Percentiles rank a stretch among this genome's conserved stretches.
Conservation (phyloP, 176 grass and related monocot species). For the Oropetium thomaeum region DNA sequence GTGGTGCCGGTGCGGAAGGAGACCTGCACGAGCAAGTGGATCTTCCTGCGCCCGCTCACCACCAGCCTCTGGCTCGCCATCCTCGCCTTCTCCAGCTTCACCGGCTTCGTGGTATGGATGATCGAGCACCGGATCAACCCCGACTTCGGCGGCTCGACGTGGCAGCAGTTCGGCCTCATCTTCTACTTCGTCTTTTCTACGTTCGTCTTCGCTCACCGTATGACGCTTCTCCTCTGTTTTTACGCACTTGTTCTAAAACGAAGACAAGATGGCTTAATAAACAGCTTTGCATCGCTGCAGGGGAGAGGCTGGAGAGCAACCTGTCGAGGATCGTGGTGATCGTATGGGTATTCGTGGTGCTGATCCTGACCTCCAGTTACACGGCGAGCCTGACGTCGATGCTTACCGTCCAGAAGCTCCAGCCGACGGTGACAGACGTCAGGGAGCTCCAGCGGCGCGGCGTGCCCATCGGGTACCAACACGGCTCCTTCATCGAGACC, state of each 20-base stretch:
- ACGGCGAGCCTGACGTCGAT: conserved; percentile 80
- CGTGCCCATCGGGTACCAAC: conserved; percentile 56
- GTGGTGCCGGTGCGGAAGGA: conserved; percentile 47
- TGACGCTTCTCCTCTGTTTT: not conserved
- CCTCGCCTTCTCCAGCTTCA: conserved; percentile 83
- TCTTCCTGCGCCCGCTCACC: conserved; percentile 76
- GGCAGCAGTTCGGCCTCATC: conserved; percentile 71
- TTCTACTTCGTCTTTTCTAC: conserved; percentile 94
- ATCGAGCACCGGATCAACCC: conserved; percentile 82
- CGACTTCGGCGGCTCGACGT: conserved; percentile 61
- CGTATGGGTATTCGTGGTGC: conserved; percentile 90
- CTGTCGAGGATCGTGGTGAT: conserved; percentile 71
- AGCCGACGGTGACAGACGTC: conserved; percentile 59
- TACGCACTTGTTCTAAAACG: not conserved
- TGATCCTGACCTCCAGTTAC: conserved; percentile 90
- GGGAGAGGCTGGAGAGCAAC: conserved; percentile 90
- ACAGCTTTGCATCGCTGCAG: conserved; percentile 30
- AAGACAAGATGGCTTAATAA: not conserved
- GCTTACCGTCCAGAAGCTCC: conserved; percentile 84
- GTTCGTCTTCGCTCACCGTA: conserved; percentile 91
- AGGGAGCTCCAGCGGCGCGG: conserved; percentile 45
- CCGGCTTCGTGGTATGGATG: conserved; percentile 77
- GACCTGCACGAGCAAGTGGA: conserved; percentile 59
- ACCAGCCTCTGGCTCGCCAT: conserved; percentile 62
- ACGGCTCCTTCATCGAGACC: conserved; percentile 49